Conservation (phyloP, 306 rosid genomes). For the Prunus fruticosa region DNA sequence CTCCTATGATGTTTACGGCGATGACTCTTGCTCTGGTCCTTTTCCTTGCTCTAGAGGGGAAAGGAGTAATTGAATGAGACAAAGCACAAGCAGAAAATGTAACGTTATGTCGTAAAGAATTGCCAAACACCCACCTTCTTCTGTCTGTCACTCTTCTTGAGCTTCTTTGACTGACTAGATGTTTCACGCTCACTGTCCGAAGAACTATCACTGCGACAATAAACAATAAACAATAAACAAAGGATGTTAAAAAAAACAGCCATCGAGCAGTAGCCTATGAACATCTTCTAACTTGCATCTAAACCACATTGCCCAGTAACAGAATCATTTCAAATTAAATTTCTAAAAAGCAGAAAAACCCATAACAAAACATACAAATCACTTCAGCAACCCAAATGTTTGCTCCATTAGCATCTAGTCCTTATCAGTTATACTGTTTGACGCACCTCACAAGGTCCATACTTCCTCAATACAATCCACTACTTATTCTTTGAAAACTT, state of each 20-base stretch:
- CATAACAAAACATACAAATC: not conserved
- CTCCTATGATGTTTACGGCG: slow-evolving; percentile 61
- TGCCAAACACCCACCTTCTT: slow-evolving; percentile 57
- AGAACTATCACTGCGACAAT: slow-evolving; percentile 58
- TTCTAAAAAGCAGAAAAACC: not conserved
- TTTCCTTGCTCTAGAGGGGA: slow-evolving; percentile 56
- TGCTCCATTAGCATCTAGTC: not conserved
- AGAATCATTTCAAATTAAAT: not conserved
- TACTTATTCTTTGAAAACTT: not conserved
- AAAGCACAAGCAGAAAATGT: not conserved
- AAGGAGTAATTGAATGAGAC: not conserved
- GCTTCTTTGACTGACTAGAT: slow-evolving; percentile 68
- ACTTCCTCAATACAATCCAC: not conserved
- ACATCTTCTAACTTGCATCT: not conserved
- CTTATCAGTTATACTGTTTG: not conserved
- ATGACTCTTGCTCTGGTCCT: slow-evolving; percentile 64
- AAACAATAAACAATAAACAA: slow-evolving; percentile 17
- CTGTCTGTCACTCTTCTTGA: slow-evolving; percentile 63
- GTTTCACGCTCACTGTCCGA: slow-evolving; percentile 69
- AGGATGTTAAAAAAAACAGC: slow-evolving; percentile 11
- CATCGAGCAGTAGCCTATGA: not conserved
- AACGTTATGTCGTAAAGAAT: not conserved
- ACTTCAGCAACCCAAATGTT: not conserved
- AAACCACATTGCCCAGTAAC: not conserved
- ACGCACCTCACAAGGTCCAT: not conserved